These are phyloP conservation scores for Trichosporon inkin DNA, from an alignment of 1,284 basidiomycete genomes.

Conservation along the genomic window DNA sequence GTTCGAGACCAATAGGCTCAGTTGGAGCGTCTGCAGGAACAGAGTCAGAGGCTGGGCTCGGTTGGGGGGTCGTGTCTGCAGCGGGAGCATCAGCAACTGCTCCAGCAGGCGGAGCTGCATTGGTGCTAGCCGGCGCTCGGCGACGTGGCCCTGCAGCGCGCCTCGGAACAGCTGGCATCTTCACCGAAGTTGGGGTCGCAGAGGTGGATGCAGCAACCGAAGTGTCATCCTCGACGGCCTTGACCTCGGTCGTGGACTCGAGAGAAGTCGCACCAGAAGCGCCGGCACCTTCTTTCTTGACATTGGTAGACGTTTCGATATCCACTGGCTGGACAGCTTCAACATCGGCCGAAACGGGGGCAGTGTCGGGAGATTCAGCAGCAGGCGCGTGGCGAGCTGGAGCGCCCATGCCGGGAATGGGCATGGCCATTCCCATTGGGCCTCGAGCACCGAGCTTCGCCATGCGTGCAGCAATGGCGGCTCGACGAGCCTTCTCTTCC, in stretches of 20 bases:
- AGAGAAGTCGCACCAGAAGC: neutral
- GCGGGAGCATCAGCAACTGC: neutral
- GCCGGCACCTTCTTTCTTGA: constrained; percentile 1
- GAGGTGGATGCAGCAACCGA: neutral
- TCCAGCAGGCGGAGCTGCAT: constrained; percentile 2
- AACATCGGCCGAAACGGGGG: neutral
- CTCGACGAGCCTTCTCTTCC: constrained; percentile 49
- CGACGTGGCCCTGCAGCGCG: constrained; percentile 41
- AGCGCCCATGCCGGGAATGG: constrained; percentile 23
- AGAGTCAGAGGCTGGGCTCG: too few species aligned
- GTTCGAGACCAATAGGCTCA: constrained; percentile 14
- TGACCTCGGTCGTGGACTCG: too few species aligned
- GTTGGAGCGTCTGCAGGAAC: neutral
- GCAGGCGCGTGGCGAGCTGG: neutral
- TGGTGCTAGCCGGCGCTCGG: constrained; percentile 20
- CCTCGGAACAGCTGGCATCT: constrained; percentile 42
- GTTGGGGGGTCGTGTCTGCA: neutral
- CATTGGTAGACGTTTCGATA: neutral
- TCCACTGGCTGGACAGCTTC: neutral
- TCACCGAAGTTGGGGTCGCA: constrained; percentile 30
- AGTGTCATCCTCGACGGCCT: neutral
- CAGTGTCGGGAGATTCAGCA: neutral
- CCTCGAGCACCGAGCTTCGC: constrained; percentile 52
- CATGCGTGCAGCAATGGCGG: constrained; percentile 54
- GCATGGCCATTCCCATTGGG: constrained; percentile 45